Conservation (phyloP, 2,329 filamentous ascomycete species). For the Pseudogymnoascus sp. region DNA sequence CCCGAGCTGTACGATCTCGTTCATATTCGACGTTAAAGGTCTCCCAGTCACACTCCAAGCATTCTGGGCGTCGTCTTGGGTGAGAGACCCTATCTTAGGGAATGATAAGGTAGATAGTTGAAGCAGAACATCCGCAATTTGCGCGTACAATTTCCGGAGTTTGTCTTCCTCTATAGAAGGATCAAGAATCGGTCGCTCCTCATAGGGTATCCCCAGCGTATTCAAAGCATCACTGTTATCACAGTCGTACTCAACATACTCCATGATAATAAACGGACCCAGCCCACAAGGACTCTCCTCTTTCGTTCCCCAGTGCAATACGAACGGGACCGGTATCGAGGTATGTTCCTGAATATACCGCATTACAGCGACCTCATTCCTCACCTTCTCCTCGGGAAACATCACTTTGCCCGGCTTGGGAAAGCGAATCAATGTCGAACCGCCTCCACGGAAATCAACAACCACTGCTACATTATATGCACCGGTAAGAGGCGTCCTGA, state of each 20-base stretch:
- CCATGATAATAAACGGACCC: slow-evolving; percentile 31
- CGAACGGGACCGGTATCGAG: slow-evolving; percentile 13
- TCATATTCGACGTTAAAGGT: slow-evolving; percentile 37
- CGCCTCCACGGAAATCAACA: background rate
- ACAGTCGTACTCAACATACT: slow-evolving; percentile 22
- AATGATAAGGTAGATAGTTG: slow-evolving; percentile 31
- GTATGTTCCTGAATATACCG: slow-evolving; percentile 13
- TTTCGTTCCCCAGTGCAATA: slow-evolving; percentile 18
- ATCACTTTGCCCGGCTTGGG: slow-evolving; percentile 12
- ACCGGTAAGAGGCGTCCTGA: background rate
- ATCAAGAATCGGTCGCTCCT: slow-evolving; percentile 28
- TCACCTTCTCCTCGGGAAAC: slow-evolving; percentile 15
- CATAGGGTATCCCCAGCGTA: slow-evolving; percentile 5
- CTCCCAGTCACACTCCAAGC: slow-evolving; percentile 25
- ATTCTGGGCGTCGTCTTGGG: slow-evolving; percentile 17
- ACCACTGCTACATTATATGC: background rate
- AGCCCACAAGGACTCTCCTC: slow-evolving; percentile 17
- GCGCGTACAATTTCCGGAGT: slow-evolving; percentile 30
- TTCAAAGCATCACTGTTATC: slow-evolving; percentile 21
- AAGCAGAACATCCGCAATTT: slow-evolving; percentile 35
- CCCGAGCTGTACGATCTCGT: slow-evolving; percentile 27
- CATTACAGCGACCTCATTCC: slow-evolving; percentile 14
- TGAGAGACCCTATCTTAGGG: slow-evolving; percentile 32
- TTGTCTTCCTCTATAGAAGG: slow-evolving; percentile 27
- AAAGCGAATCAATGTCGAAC: slow-evolving; percentile 11